Conservation (phyloP, 495 filamentous ascomycete species). For the Penicillium antarcticum region DNA sequence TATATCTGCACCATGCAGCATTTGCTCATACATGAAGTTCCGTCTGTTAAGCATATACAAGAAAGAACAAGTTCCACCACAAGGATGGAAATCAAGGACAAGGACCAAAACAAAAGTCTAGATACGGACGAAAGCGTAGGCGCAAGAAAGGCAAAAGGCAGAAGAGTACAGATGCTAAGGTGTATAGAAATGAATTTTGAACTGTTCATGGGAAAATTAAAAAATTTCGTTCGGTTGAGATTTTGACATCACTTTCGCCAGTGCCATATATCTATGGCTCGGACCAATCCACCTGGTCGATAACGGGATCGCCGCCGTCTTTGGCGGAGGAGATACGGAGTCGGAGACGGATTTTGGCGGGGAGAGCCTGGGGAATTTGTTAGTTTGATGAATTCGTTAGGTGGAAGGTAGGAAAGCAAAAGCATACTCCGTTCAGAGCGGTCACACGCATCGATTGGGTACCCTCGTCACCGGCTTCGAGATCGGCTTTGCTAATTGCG, state of each 20-base stretch:
- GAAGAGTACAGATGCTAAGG: background rate
- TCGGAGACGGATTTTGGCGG: conserved; percentile 72
- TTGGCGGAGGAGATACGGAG: conserved; percentile 79
- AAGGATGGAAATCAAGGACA: background rate
- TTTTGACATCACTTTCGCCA: conserved; percentile 5
- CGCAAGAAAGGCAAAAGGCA: background rate
- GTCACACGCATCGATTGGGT: conserved; percentile 83
- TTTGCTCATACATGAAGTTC: conserved; percentile 12
- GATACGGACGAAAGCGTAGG: background rate
- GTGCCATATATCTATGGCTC: conserved; percentile 53
- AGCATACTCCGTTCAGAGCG: conserved; percentile 81
- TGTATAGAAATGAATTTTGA: conserved; percentile 15
- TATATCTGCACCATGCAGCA: conserved; percentile 14
- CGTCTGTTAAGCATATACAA: conserved; percentile 29
- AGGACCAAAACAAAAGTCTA: conserved; percentile 12
- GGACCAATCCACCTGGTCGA: conserved; percentile 94
- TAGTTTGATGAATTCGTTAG: conserved; percentile 1
- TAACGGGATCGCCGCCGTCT: conserved; percentile 63
- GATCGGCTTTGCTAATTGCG: conserved; percentile 74
- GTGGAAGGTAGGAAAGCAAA: background rate
- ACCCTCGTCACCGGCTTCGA: conserved; percentile 76
- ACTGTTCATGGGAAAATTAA: conserved; percentile 18
- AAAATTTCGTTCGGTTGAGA: conserved; percentile 16
- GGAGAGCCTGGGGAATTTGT: conserved; percentile 48
- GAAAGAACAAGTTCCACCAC: conserved; percentile 3